phyloP scores from a whole-genome alignment of 768 basidiomycete species.

The Tylopilus sp. region DNA sequence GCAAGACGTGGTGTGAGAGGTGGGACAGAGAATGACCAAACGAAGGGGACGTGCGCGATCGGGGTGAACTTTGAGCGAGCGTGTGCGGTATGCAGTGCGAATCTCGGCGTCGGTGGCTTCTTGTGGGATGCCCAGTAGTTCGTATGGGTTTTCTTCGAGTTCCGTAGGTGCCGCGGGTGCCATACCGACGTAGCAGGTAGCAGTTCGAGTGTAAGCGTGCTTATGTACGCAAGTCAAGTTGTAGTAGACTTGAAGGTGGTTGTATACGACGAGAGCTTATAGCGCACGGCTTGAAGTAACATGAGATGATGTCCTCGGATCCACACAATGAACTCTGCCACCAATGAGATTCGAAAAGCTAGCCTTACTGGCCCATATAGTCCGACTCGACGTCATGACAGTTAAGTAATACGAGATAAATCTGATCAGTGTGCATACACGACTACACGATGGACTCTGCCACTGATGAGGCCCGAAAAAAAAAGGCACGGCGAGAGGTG shows the following conservation, averaged over 20 bases:
- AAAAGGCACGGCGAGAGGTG: not conserved
- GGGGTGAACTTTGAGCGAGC: constrained; percentile 83
- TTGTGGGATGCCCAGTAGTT: constrained; percentile 55
- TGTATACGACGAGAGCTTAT: no score
- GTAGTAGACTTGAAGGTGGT: no score
- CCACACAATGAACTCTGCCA: no score
- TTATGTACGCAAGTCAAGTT: not conserved
- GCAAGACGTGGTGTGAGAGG: constrained; percentile 9
- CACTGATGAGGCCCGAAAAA: not conserved
- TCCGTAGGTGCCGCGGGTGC: constrained; percentile 33
- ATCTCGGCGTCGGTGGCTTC: constrained; percentile 79
- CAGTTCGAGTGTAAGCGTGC: no score
- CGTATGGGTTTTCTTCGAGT: constrained; percentile 72
- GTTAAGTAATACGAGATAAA: no score
- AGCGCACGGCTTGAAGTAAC: no score
- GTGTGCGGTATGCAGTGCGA: constrained; percentile 71
- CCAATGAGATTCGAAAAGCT: no score
- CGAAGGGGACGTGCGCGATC: constrained; percentile 57
- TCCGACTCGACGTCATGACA: no score
- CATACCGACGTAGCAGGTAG: constrained; percentile 12
- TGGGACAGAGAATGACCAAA: constrained; percentile 14
- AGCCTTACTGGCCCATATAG: no score
- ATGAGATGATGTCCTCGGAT: no score
- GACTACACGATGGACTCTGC: not conserved
- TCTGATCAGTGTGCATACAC: not conserved